Evolutionary conservation across 768 basidiomycete species (phyloP), one percentile per base, ranked within the genome.

Genomic region (Lactarius sp.): DNA sequence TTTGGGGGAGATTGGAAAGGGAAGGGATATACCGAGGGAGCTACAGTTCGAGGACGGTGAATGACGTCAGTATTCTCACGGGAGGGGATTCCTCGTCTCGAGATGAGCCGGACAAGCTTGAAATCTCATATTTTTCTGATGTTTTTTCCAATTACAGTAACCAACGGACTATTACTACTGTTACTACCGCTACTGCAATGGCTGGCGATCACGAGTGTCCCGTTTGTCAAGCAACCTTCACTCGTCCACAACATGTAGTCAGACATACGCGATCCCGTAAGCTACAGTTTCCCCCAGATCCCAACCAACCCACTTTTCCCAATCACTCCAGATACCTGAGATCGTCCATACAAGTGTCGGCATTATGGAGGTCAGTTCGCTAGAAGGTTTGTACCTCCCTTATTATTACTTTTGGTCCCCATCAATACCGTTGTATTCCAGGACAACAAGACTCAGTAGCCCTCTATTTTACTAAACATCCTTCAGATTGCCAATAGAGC

Each of bases 241-340:
- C 91, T 31, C 82, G 91, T 57, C 91, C 91, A 34, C 91, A 93
- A 71, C 91, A 93, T 83, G 92, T 93, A 53, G 89, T 89, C 1
- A 78, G 91, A 56, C 92, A 92, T 75, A 92, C 92, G 90, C 85
- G 91, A 74, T 92, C 90, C 69, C 91, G 90, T 92, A 77, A 76
- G 90, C 86, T 62, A 50, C 66, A 66, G 52, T 27, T 59, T 65
- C 55, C 57, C 58, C 59, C 55, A 65, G 64, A 68, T 37, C 51
- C 63, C 57, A 22, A 22, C 60, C 56, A 37, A 50, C 62, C 51
- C 62, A 37, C 36, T 7, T 4, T 10, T 1, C 3, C 10, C 10
- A 6, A 39, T 46, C 49, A 56, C 44, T 58, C 56, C 76, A 92
- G 91, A 94, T 75, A 93, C 91, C 46, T 92, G 91, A 61, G 91